Conservation (phyloP, 805 yeast species). For the Wickerhamomyces subpelliculosus region DNA sequence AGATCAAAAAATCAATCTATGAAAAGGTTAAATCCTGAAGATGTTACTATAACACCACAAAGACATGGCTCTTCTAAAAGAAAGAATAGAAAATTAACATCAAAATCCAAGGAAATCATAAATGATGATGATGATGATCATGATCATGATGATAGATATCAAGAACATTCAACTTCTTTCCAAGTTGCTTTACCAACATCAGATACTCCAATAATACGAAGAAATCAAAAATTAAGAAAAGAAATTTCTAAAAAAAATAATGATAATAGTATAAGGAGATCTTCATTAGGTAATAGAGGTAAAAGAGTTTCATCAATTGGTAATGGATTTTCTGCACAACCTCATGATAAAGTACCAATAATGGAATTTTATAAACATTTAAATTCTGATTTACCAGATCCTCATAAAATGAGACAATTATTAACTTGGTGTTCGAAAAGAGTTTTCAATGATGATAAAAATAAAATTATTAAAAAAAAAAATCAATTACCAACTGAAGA, state of each 20-base stretch:
- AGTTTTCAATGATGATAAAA: conserved; percentile 25
- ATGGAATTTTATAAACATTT: conserved; percentile 55
- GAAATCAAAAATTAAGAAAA: conserved; percentile 27
- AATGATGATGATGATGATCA: neutral
- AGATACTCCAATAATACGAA: conserved; percentile 31
- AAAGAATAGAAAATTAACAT: neutral
- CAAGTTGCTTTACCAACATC: conserved; percentile 26
- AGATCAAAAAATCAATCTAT: neutral
- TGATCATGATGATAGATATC: conserved; percentile 6
- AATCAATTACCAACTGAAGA: conserved; percentile 27
- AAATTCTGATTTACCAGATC: conserved; percentile 58
- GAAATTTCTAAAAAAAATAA: too few species aligned
- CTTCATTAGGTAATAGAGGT: conserved; percentile 55
- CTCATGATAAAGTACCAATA: conserved; percentile 54
- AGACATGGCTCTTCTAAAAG: neutral
- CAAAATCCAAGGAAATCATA: too few species aligned
- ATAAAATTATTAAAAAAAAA: conserved; percentile 18
- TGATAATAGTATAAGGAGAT: conserved; percentile 33
- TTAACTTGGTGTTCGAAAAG: conserved; percentile 62
- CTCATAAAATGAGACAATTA: conserved; percentile 65
- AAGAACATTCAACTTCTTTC: conserved; percentile 19
- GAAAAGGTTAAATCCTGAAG: neutral
- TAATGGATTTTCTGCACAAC: conserved; percentile 61
- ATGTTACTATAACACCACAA: neutral
- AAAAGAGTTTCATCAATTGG: conserved; percentile 70